These are phyloP conservation scores for Chlorella vulgaris DNA, from an alignment of 139 green algal species.

Conservation along the genomic window DNA sequence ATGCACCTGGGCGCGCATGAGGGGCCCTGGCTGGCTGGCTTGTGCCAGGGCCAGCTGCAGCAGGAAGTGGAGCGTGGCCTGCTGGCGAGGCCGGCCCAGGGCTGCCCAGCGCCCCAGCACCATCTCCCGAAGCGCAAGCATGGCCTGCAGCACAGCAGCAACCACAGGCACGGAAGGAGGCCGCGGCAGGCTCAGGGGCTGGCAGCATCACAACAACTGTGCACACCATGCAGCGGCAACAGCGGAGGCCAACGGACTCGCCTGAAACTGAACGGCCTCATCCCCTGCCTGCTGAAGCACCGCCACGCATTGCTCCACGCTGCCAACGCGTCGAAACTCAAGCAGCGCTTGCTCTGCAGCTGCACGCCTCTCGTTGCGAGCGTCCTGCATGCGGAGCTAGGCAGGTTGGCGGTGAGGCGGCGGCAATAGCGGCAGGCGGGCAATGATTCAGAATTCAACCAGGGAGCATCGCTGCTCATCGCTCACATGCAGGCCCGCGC, in stretches of 20 bases:
- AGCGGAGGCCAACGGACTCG: background rate
- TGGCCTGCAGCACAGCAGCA: slow-evolving; percentile 55
- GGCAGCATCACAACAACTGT: background rate
- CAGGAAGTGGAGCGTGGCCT: slow-evolving; percentile 55
- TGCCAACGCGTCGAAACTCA: slow-evolving; percentile 51
- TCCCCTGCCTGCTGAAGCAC: slow-evolving; percentile 57
- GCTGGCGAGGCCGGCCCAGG: slow-evolving; percentile 20
- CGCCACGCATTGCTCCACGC: slow-evolving; percentile 59
- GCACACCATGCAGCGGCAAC: too few relatives aligned
- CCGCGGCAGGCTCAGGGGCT: background rate
- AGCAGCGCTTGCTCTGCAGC: slow-evolving; percentile 61
- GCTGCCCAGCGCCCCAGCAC: slow-evolving; percentile 65
- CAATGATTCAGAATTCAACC: too few relatives aligned
- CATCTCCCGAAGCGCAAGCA: slow-evolving; percentile 61
- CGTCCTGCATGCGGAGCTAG: background rate
- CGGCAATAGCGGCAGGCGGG: background rate
- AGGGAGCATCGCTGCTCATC: background rate
- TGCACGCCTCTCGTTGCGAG: slow-evolving; percentile 18
- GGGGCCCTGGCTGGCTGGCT: too few relatives aligned
- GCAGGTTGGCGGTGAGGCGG: background rate
- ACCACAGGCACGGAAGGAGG: background rate
- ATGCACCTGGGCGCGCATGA: slow-evolving; percentile 36
- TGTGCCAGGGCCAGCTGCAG: slow-evolving; percentile 56
- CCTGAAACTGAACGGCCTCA: slow-evolving; percentile 49
- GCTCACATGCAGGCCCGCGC: slow-evolving; percentile 14